Conservation (phyloP, 2,329 filamentous ascomycete genomes). For the Cladosporium sp. region DNA sequence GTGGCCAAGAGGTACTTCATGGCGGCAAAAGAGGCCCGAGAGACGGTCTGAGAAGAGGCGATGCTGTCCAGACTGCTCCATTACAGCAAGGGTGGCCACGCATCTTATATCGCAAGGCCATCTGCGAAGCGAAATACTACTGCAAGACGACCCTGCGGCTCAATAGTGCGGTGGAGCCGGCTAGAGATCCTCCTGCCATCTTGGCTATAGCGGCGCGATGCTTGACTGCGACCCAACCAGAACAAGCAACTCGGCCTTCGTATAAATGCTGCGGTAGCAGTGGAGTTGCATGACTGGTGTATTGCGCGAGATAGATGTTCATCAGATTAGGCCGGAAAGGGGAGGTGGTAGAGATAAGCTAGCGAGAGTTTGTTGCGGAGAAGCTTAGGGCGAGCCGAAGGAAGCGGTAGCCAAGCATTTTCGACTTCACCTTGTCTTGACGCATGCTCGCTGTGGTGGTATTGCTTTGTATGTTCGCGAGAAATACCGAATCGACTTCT, state of each 20-base stretch:
- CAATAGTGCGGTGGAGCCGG: background rate
- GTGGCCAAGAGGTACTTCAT: background rate
- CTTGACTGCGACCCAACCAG: background rate
- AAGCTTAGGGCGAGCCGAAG: background rate
- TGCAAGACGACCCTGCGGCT: background rate
- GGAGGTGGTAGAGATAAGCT: constrained; percentile 8
- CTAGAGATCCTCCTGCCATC: background rate
- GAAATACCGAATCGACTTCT: too few relatives aligned
- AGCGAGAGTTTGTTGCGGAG: background rate
- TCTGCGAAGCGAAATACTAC: background rate
- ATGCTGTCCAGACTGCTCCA: background rate
- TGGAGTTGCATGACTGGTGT: background rate
- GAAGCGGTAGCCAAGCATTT: background rate
- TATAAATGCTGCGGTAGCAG: background rate
- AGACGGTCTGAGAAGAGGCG: background rate
- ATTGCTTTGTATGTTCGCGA: too few relatives aligned
- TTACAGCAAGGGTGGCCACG: background rate
- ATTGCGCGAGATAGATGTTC: background rate
- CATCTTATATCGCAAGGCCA: background rate
- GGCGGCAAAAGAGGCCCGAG: background rate
- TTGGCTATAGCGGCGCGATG: background rate
- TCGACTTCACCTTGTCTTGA: background rate
- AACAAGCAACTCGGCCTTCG: background rate
- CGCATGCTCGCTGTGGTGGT: too few relatives aligned
- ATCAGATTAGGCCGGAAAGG: background rate